A percentile compares a stretch with the other conserved stretches of the same genome.
phyloP scores from a whole-genome alignment of 2,329 filamentous ascomycete genomes.

The Ilyonectria mors-panacis region DNA sequence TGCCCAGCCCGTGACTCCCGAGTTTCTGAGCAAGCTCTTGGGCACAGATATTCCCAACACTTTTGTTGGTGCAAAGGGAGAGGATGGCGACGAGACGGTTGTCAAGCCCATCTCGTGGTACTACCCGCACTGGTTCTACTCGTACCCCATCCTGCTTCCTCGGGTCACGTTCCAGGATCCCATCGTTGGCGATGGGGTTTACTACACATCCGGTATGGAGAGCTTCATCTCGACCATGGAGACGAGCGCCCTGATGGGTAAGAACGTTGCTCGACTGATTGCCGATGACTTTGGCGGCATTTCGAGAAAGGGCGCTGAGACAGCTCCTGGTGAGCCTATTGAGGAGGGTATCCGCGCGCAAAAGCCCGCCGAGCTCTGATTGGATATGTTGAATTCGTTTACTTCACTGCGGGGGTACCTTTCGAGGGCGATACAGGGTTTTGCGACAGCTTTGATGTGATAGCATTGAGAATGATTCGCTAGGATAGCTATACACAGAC shows the following conservation, averaged over 20 bases:
- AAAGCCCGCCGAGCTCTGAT: slow-evolving; percentile 1
- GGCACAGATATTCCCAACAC: slow-evolving; percentile 62
- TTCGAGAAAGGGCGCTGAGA: slow-evolving; percentile 30
- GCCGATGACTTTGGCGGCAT: slow-evolving; percentile 68
- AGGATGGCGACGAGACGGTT: slow-evolving; percentile 53
- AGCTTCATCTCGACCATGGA: slow-evolving; percentile 98
- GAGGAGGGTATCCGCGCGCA: slow-evolving; percentile 2
- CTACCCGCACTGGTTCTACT: slow-evolving; percentile 82
- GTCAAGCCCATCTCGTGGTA: slow-evolving; percentile 80
- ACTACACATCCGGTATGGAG: slow-evolving; percentile 85
- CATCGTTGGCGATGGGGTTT: slow-evolving; percentile 76
- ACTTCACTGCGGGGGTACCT: neutral
- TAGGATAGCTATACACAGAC: no score
- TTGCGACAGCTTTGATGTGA: neutral
- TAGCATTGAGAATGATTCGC: no score
- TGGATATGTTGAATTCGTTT: neutral
- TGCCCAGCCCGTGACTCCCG: slow-evolving; percentile 65
- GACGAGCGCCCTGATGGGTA: slow-evolving; percentile 92
- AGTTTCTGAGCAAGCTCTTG: slow-evolving; percentile 68
- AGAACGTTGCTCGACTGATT: slow-evolving; percentile 82
- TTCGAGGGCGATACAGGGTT: neutral
- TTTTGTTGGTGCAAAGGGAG: slow-evolving; percentile 50
- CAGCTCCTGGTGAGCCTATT: slow-evolving; percentile 11
- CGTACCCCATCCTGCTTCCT: slow-evolving; percentile 89
- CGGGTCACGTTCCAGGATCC: slow-evolving; percentile 90